These are phyloP conservation scores for Cordyceps tenuipes DNA, from an alignment of 2,329 filamentous ascomycete genomes.

Conservation along the genomic window DNA sequence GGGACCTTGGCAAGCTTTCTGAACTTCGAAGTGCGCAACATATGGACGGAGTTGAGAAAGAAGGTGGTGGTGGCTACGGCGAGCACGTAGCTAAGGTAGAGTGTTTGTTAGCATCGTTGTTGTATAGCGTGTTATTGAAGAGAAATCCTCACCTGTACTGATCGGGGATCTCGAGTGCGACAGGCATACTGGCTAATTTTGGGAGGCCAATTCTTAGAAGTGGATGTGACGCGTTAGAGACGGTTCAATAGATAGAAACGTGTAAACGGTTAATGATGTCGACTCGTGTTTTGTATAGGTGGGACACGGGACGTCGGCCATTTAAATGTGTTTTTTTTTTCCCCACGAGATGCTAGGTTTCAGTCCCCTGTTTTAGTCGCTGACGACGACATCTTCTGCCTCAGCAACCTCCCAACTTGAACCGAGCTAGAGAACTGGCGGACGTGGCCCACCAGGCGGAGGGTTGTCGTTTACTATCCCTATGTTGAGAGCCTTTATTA, in stretches of 20 bases:
- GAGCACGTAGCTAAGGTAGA: constrained; percentile 49
- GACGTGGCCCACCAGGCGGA: background rate
- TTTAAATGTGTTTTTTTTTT: background rate
- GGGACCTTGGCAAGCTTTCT: constrained; percentile 45
- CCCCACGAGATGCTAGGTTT: too few species aligned
- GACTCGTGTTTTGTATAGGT: background rate
- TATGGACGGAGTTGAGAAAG: constrained; percentile 49
- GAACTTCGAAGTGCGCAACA: constrained; percentile 34
- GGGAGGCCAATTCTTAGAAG: background rate
- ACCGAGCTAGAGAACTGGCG: too few species aligned
- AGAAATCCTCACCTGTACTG: constrained; percentile 40
- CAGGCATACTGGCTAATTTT: constrained; percentile 29
- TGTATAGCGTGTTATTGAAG: background rate
- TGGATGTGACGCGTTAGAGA: background rate
- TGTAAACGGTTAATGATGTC: background rate
- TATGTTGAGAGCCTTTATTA: too few species aligned
- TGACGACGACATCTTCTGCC: too few species aligned
- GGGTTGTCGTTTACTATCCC: too few species aligned
- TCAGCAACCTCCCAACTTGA: too few species aligned
- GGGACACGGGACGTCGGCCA: background rate
- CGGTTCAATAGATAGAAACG: background rate
- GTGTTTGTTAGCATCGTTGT: background rate
- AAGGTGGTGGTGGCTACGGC: constrained; percentile 47
- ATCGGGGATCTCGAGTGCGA: constrained; percentile 35
- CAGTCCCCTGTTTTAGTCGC: too few species aligned